Evolutionary conservation across 371 early-diverging fungal genomes (phyloP).

Genomic region (Paramicrosporidium saccamoebae): DNA sequence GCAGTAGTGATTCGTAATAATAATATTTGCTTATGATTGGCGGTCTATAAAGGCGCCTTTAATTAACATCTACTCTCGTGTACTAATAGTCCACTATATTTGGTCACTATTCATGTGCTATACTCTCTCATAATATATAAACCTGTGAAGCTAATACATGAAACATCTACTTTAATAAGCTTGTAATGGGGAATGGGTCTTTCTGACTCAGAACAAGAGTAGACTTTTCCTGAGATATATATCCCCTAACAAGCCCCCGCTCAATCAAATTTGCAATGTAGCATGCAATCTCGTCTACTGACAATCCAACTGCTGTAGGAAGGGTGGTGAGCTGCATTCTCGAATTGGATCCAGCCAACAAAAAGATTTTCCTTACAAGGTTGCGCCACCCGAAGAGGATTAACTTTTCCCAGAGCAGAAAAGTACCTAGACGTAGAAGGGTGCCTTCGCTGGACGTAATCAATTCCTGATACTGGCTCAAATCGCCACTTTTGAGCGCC

Average conservation of each 20-base stretch:
- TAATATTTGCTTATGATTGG: no score
- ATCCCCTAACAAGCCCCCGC: slow-evolving; percentile 47
- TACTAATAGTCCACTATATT: neutral
- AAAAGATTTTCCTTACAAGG: slow-evolving; percentile 19
- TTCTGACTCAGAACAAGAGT: slow-evolving; percentile 30
- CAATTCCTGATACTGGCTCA: slow-evolving; percentile 21
- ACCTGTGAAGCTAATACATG: no score
- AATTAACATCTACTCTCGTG: slow-evolving; percentile 2
- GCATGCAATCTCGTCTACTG: slow-evolving; percentile 1
- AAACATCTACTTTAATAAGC: no score
- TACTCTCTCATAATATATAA: no score
- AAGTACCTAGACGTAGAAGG: slow-evolving; percentile 26
- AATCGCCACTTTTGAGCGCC: slow-evolving; percentile 25
- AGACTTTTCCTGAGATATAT: slow-evolving; percentile 39
- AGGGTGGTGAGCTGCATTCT: slow-evolving; percentile 3
- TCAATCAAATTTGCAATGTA: slow-evolving; percentile 6
- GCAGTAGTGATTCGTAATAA: no score
- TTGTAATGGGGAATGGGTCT: slow-evolving; percentile 38
- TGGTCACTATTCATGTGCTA: neutral
- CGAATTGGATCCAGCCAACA: slow-evolving; percentile 2
- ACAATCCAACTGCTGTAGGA: slow-evolving; percentile 4
- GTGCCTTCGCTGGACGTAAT: slow-evolving; percentile 11
- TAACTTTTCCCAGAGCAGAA: slow-evolving; percentile 32
- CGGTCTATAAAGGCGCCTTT: no score
- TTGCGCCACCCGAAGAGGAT: slow-evolving; percentile 26